Percentiles rank a stretch among this genome's conserved stretches.
Conservation (phyloP, 768 basidiomycete genomes). For the Serpula lacrymans region DNA sequence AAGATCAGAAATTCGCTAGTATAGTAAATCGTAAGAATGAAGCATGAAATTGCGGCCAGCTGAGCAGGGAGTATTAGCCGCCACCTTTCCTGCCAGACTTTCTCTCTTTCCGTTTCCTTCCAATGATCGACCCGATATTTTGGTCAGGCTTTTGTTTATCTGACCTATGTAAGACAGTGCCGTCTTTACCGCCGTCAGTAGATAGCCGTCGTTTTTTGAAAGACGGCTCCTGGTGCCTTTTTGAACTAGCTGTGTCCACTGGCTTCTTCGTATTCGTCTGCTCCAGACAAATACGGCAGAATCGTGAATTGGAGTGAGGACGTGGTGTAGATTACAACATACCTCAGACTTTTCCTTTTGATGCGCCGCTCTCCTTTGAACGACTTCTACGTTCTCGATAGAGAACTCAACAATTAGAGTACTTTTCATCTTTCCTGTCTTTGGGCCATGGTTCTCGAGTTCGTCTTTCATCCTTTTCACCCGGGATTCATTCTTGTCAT, state of each 20-base stretch:
- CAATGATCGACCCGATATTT: constrained; percentile 68
- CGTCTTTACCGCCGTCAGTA: constrained; percentile 14
- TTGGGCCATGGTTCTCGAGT: constrained; percentile 37
- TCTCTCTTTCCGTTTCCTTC: constrained; percentile 73
- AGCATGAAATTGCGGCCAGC: too few relatives aligned
- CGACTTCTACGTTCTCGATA: constrained; percentile 91
- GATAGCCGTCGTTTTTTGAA: constrained; percentile 39
- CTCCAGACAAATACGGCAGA: too few relatives aligned
- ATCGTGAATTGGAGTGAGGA: too few relatives aligned
- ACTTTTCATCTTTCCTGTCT: constrained; percentile 40
- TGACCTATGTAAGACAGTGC: constrained; percentile 16
- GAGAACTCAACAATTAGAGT: constrained; percentile 92
- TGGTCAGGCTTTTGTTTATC: constrained; percentile 30
- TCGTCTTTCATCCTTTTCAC: constrained; percentile 60
- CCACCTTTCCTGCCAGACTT: constrained; percentile 31
- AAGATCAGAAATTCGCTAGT: too few relatives aligned
- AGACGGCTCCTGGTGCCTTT: constrained; percentile 36
- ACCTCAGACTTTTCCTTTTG: constrained; percentile 37
- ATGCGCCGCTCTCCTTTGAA: constrained; percentile 65
- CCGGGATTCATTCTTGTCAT: constrained; percentile 45
- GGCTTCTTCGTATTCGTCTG: too few relatives aligned
- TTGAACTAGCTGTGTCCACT: too few relatives aligned
- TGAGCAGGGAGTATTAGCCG: too few relatives aligned
- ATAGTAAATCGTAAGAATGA: constrained; percentile 1
- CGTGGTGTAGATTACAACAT: constrained; percentile 16